A percentile compares a stretch with the other conserved stretches of the same genome.
phyloP scores from a whole-genome alignment of 1,139 yeast genomes.

The Taphrina sp. region DNA sequence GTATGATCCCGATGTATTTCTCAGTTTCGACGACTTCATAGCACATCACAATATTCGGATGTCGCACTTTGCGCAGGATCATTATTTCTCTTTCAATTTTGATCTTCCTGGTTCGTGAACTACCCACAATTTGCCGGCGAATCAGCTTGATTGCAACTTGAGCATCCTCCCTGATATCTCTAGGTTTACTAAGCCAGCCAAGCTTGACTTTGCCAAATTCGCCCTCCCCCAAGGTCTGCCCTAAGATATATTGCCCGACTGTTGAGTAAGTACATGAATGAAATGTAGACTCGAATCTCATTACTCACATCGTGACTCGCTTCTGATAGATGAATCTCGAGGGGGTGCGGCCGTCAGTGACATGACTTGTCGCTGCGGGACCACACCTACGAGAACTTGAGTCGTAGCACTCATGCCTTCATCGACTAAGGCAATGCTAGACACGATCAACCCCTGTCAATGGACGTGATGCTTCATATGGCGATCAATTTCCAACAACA shows the following conservation, averaged over 20 bases:
- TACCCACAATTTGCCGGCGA: slow-evolving; percentile 71
- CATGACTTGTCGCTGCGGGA: slow-evolving; percentile 12
- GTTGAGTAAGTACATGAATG: slow-evolving; percentile 42
- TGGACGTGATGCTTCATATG: too few species aligned
- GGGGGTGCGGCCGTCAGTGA: slow-evolving; percentile 16
- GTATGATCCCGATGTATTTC: slow-evolving; percentile 89
- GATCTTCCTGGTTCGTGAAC: slow-evolving; percentile 62
- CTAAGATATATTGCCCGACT: slow-evolving; percentile 80
- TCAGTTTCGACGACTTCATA: slow-evolving; percentile 94
- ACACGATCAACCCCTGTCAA: too few species aligned
- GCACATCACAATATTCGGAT: slow-evolving; percentile 86
- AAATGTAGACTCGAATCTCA: slow-evolving; percentile 27
- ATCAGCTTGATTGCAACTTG: slow-evolving; percentile 93
- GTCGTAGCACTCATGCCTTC: slow-evolving; percentile 11
- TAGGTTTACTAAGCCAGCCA: slow-evolving; percentile 60
- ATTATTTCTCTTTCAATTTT: slow-evolving; percentile 92
- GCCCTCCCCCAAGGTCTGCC: slow-evolving; percentile 91
- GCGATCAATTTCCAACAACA: too few species aligned
- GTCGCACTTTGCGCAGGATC: slow-evolving; percentile 72
- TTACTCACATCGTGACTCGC: slow-evolving; percentile 3
- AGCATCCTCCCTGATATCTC: slow-evolving; percentile 14
- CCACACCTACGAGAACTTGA: background rate
- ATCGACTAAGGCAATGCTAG: background rate
- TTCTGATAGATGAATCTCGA: slow-evolving; percentile 2
- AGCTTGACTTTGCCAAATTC: slow-evolving; percentile 96